phyloP scores from a whole-genome alignment of 331 rosid species.

The Stylosanthes scabra region DNA sequence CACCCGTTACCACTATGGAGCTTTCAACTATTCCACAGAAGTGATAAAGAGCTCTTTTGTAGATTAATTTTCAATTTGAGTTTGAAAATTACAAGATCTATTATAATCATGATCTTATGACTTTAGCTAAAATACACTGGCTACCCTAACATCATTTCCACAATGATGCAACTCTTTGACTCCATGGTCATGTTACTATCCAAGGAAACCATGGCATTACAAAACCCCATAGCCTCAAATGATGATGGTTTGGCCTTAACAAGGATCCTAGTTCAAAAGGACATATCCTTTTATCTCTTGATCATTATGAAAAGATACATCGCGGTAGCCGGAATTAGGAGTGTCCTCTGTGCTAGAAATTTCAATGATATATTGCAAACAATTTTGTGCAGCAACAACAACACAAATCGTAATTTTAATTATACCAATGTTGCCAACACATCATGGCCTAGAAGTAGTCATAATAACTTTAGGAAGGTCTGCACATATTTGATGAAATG shows the following conservation, averaged over 20 bases:
- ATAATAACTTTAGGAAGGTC: no score
- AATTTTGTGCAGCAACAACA: constrained; percentile 1
- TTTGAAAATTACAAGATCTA: constrained; percentile 35
- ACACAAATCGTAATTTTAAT: neutral
- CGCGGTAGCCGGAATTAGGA: constrained; percentile 51
- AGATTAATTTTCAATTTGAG: constrained; percentile 38
- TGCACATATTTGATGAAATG: no score
- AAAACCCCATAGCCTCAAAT: neutral
- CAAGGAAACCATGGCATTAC: constrained; percentile 50
- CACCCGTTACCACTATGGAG: constrained; percentile 31
- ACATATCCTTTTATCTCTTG: constrained; percentile 49
- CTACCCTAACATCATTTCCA: constrained; percentile 36
- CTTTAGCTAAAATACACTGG: constrained; percentile 60
- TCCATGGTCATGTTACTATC: constrained; percentile 37
- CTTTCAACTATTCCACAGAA: constrained; percentile 49
- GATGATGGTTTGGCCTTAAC: constrained; percentile 46
- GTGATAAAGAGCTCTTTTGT: constrained; percentile 52
- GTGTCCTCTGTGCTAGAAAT: constrained; percentile 54
- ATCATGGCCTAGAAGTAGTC: neutral
- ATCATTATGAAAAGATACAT: constrained; percentile 41
- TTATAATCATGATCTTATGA: constrained; percentile 71
- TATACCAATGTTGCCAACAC: neutral
- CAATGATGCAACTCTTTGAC: constrained; percentile 17
- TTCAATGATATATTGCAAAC: constrained; percentile 57
- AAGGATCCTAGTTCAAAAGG: constrained; percentile 11